These are phyloP conservation scores for Grammothele lineata DNA, from an alignment of 768 basidiomycete genomes.

Conservation along the genomic window DNA sequence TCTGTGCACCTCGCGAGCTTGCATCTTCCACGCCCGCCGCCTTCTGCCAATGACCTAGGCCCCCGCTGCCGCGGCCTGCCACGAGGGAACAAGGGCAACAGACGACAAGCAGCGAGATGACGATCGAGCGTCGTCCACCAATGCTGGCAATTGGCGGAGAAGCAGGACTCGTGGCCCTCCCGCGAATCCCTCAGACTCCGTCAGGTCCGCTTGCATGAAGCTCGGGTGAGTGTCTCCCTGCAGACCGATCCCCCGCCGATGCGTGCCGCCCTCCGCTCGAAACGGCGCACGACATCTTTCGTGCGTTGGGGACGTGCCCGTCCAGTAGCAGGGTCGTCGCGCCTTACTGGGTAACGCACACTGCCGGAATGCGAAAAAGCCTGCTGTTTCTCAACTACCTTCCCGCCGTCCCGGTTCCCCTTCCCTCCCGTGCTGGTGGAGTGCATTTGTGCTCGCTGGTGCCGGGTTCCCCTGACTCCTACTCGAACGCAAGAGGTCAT, in stretches of 20 bases:
- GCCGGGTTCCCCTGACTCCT: constrained; percentile 8
- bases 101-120: constrained; percentile 7
- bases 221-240: too few species aligned
- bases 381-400: too few species aligned
- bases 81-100: constrained; percentile 12
- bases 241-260: not conserved
- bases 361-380: too few species aligned
- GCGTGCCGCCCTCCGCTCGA: constrained; percentile 5
- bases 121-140: too few species aligned
- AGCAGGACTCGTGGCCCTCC: too few species aligned
- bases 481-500: constrained; percentile 5
- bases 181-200: not conserved
- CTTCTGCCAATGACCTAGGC: constrained; percentile 6
- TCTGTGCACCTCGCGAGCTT: not conserved
- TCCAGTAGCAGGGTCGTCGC: constrained; percentile 3
- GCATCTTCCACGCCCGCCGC: constrained; percentile 4
- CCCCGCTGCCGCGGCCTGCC: constrained; percentile 1
- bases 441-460: constrained; percentile 5
- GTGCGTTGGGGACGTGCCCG: too few species aligned
- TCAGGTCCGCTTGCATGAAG: not conserved
- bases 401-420: too few species aligned
- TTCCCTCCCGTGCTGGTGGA: constrained; percentile 1
- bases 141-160: too few species aligned
- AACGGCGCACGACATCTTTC: constrained; percentile 3
- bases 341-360: constrained; percentile 4